Conservation (phyloP, 2,329 filamentous ascomycete species). For the Plenodomus lindquistii region DNA sequence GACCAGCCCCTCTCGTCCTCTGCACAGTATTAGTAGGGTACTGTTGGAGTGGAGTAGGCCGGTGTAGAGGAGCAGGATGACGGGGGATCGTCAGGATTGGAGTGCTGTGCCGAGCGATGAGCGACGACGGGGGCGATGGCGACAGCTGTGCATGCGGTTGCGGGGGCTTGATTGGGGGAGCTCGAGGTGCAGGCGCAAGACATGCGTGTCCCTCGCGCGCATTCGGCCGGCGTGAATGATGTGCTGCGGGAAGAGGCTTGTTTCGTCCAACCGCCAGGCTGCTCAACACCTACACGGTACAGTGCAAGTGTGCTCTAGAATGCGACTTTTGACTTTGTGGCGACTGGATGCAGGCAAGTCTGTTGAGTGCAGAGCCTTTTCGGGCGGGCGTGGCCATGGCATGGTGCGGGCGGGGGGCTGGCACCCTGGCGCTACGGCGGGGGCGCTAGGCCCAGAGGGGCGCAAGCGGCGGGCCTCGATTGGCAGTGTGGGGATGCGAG, state of each 20-base stretch:
- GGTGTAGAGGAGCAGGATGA: not conserved
- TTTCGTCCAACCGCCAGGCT: too few species aligned
- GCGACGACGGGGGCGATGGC: slow-evolving; percentile 2
- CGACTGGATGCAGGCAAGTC: not conserved
- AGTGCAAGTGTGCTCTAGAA: too few species aligned
- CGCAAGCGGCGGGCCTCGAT: not conserved
- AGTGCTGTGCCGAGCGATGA: not conserved
- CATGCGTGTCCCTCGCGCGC: not conserved
- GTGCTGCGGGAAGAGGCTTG: not conserved
- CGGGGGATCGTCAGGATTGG: not conserved
- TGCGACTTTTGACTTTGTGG: too few species aligned
- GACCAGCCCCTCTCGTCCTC: not conserved
- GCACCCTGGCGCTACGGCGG: too few species aligned
- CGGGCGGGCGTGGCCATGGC: not conserved
- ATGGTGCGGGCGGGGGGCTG: too few species aligned
- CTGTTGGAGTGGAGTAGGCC: too few species aligned
- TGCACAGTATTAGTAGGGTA: too few species aligned
- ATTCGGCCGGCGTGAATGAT: not conserved
- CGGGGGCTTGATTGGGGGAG: slow-evolving; percentile 5
- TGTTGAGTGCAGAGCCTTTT: not conserved
- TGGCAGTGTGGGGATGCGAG: slow-evolving; percentile 3
- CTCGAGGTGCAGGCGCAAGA: slow-evolving; percentile 23
- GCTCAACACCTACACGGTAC: too few species aligned
- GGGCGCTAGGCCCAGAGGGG: not conserved
- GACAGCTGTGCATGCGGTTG: slow-evolving; percentile 15